phyloP scores from a whole-genome alignment of 108 stramenopile species.

The Cylindrotheca closterium region DNA sequence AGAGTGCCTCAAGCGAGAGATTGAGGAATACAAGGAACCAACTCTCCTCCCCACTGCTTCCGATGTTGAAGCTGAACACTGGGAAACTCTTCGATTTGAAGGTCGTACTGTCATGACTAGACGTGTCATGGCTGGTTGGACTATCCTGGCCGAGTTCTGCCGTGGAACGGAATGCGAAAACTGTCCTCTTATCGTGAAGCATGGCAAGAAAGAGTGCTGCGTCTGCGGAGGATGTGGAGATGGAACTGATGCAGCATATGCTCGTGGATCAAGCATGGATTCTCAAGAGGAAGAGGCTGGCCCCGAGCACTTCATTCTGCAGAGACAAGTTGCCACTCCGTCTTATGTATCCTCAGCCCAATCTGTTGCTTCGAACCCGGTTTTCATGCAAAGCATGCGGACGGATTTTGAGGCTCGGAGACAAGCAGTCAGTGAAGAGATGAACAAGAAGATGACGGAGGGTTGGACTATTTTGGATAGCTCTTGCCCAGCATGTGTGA shows the following conservation, averaged over 20 bases:
- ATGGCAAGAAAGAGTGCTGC: constrained; percentile 40
- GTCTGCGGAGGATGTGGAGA: constrained; percentile 56
- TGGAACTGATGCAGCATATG: constrained; percentile 50
- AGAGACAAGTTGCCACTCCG: constrained; percentile 2
- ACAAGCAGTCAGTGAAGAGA: constrained; percentile 49
- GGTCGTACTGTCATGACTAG: constrained; percentile 41
- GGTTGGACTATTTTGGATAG: constrained; percentile 53
- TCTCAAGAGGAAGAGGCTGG: constrained; percentile 16
- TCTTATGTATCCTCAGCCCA: constrained; percentile 5
- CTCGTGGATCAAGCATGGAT: background rate
- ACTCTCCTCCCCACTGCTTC: constrained; percentile 21
- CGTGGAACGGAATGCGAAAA: constrained; percentile 38
- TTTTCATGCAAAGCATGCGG: constrained; percentile 10
- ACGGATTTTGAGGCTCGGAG: constrained; percentile 45
- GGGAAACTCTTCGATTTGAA: constrained; percentile 48
- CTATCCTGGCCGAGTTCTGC: constrained; percentile 31
- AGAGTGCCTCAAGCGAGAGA: constrained; percentile 12
- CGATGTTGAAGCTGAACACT: constrained; percentile 23
- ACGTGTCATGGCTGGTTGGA: constrained; percentile 44
- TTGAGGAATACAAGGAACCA: constrained; percentile 31
- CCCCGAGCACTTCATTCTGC: background rate
- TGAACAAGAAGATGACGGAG: constrained; percentile 47
- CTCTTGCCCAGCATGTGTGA: constrained; percentile 49
- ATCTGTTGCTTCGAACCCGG: background rate
- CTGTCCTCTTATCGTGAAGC: constrained; percentile 33